Evolutionary conservation across 129 eudicot species (phyloP).

Genomic region (Pseudognaphalium luteoalbum): DNA sequence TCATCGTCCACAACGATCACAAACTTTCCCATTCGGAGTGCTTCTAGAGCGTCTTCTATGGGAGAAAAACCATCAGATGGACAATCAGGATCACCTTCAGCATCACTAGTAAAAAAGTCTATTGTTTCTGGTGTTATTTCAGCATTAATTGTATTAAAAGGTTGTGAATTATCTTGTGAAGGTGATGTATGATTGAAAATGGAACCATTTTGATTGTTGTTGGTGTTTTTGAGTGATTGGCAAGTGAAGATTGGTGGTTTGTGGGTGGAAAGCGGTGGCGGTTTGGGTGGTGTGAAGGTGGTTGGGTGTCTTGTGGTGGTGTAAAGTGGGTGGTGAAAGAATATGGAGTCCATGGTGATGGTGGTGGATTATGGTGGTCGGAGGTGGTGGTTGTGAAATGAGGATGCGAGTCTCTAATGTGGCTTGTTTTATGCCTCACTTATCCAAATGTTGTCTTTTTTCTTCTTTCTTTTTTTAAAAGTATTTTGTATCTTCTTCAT

Average conservation of each 20-base stretch:
- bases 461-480: too few species aligned
- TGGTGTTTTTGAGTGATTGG: conserved; percentile 39
- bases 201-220: conserved; percentile 46
- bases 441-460: neutral
- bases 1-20: conserved; percentile 85
- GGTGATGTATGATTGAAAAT: conserved; percentile 27
- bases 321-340: conserved; percentile 42
- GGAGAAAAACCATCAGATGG: conserved; percentile 80
- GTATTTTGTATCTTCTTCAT: neutral
- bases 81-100: conserved; percentile 95
- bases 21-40: conserved; percentile 70
- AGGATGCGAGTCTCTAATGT: conserved; percentile 48
- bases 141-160: conserved; percentile 58
- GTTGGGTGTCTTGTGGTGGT: conserved; percentile 34
- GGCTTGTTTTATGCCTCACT: conserved; percentile 14
- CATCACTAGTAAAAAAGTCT: conserved; percentile 87
- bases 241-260: conserved; percentile 29
- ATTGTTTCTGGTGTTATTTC: conserved; percentile 71
- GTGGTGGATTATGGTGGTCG: neutral
- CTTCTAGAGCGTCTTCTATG: conserved; percentile 60
- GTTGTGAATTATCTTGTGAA: conserved; percentile 17
- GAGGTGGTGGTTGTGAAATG: conserved; percentile 14
- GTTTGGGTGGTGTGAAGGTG: conserved; percentile 21
- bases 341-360: conserved; percentile 52
- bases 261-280: conserved; percentile 29